Conservation (phyloP, 768 basidiomycete species). For the Termitomyces sp. region DNA sequence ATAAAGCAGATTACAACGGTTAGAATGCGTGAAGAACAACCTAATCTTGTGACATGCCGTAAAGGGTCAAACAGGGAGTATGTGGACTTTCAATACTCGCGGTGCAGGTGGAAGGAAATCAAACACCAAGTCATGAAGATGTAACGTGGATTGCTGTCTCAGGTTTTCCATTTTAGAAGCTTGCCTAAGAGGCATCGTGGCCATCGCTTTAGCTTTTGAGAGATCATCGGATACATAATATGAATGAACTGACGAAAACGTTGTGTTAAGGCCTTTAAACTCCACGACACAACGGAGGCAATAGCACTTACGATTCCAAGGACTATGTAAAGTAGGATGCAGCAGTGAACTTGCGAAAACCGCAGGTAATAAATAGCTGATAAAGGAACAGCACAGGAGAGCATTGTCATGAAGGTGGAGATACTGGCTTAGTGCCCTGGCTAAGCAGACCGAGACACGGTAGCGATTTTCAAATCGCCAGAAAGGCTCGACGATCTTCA, state of each 20-base stretch:
- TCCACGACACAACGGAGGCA: conserved; percentile 42
- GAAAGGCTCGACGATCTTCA: not conserved
- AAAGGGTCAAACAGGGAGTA: not conserved
- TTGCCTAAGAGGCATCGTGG: conserved; percentile 4
- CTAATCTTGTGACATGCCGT: not conserved
- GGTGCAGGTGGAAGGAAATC: not conserved
- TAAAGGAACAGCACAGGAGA: conserved; percentile 35
- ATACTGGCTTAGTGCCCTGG: too few relatives aligned
- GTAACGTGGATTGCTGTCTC: not conserved
- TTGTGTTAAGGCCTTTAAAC: not conserved
- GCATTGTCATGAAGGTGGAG: conserved; percentile 29
- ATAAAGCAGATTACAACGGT: not conserved
- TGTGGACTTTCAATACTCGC: not conserved
- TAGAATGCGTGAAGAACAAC: not conserved
- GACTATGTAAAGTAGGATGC: conserved; percentile 19
- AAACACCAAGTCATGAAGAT: not conserved
- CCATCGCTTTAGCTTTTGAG: conserved; percentile 31
- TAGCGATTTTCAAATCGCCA: not conserved
- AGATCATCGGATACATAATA: conserved; percentile 34
- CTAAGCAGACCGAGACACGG: not conserved
- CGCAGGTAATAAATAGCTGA: conserved; percentile 48
- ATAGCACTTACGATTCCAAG: conserved; percentile 43
- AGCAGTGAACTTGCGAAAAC: conserved; percentile 32
- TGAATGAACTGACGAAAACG: conserved; percentile 30
- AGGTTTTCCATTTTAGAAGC: not conserved